Evolutionary conservation across 78 protist genomes (phyloP), one percentile per base, ranked within the genome.

Genomic region (Dictyostelium brefeldianum): DNA sequence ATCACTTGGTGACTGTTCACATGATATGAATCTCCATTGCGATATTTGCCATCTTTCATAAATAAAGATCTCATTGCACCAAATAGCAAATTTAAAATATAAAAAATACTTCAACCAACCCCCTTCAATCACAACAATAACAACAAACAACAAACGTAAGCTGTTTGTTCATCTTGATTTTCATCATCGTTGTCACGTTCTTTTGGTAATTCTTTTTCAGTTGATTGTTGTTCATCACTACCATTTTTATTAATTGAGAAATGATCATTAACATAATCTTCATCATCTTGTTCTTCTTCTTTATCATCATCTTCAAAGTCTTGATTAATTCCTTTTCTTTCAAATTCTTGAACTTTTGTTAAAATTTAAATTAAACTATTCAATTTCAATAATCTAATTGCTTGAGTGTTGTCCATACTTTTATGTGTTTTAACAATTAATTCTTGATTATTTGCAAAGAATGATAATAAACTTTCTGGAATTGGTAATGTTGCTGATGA

Each of bases 401-500:
- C 57, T 73, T 73, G 79, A n/a, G 29, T 46, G 47, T 73, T 56
- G n/a, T 73, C 56, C 79, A 73, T 73, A 46, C 46, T 73, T 73
- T 36, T 46, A 47, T 73, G 79, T n/a, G 79, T 46, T 47, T 73
- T 73, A 46, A 47, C 18, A 8, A 73, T 8, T 6, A 73, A 20
- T 9, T n/a, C 17, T 73, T n/a, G 59, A 73, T 50, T 50, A 43
- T 73, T 73, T n/a, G n/a, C n/a, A 73, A 73, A n/a, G 46, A 73
- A 46, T 46, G 43, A 46, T 73, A 73, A 73, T 46, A 82, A 82
- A 27, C 36, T 20, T 27, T 62, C 65, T 46, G 89, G 89, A 14
- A 73, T n/a, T 31, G 59, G 50, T 48, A 69, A 69, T 48, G 89
- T 62, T 62, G 89, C 79, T 46, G 80, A 82, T 31, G 89, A 70